Percentiles rank a stretch among this genome's conserved stretches.
These are phyloP conservation scores for Metschnikowia matae DNA, from an alignment of 805 yeast genomes.

Conservation along the genomic window DNA sequence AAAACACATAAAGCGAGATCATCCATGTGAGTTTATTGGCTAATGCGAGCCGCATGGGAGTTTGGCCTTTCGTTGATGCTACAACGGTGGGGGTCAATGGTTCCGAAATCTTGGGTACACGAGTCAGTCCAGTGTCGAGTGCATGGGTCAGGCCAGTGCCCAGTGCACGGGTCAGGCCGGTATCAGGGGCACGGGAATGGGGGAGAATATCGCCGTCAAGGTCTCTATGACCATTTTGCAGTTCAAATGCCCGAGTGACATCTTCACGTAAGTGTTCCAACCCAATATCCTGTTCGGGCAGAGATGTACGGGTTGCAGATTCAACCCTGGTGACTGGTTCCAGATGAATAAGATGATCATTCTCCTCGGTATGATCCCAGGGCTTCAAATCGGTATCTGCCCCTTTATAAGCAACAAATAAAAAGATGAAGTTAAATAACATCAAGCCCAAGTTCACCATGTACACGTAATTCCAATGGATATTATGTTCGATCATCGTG, in stretches of 20 bases:
- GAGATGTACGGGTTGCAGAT: not conserved
- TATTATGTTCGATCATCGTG: slow-evolving; percentile 14
- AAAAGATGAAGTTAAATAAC: slow-evolving; percentile 9
- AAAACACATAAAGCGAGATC: slow-evolving; percentile 17
- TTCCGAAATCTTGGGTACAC: too few species aligned
- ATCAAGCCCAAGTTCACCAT: slow-evolving; percentile 16
- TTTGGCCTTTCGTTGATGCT: not conserved
- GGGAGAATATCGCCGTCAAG: not conserved
- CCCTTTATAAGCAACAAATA: slow-evolving; percentile 12
- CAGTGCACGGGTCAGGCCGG: not conserved
- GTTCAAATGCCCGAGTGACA: not conserved
- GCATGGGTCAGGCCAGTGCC: too few species aligned
- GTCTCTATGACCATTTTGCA: not conserved
- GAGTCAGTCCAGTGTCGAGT: not conserved
- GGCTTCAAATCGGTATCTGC: slow-evolving; percentile 17
- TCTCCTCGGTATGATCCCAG: slow-evolving; percentile 15
- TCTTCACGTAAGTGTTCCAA: slow-evolving; percentile 6
- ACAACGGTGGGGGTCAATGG: too few species aligned
- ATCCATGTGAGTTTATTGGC: slow-evolving; percentile 19
- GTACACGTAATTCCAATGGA: slow-evolving; percentile 21
- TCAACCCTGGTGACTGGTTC: not conserved
- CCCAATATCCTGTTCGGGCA: slow-evolving; percentile 7
- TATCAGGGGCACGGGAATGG: not conserved
- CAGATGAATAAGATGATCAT: slow-evolving; percentile 2
- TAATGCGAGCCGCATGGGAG: slow-evolving; percentile 16